A percentile compares a stretch with the other conserved stretches of the same genome.
phyloP scores from a whole-genome alignment of 208 protist species.

The Wallacemonas sp. region DNA sequence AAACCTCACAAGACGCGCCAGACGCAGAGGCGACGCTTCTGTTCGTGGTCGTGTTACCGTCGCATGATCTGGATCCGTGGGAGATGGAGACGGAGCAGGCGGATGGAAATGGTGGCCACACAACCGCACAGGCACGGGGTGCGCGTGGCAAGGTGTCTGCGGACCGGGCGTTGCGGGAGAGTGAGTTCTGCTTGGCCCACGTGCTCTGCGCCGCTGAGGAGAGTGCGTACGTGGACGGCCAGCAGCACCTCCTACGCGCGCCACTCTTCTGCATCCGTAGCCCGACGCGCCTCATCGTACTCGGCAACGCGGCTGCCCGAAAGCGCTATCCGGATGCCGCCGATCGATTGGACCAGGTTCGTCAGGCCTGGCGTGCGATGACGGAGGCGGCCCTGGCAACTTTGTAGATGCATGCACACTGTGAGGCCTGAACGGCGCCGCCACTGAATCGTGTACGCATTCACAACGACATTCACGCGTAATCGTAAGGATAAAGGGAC shows the following conservation, averaged over 20 bases:
- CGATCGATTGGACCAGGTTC: slow-evolving; percentile 30
- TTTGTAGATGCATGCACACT: too few relatives aligned
- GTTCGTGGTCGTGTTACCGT: slow-evolving; percentile 67
- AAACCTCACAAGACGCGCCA: too few relatives aligned
- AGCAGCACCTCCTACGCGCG: slow-evolving; percentile 63
- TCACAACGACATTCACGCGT: background rate
- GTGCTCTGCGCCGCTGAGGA: slow-evolving; percentile 45
- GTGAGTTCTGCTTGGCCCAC: slow-evolving; percentile 50
- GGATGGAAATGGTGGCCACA: too few relatives aligned
- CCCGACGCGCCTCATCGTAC: slow-evolving; percentile 68
- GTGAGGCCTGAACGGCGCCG: too few relatives aligned
- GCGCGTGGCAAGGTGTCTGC: slow-evolving; percentile 13
- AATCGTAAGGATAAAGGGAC: too few relatives aligned
- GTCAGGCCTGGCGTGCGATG: slow-evolving; percentile 25
- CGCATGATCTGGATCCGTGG: slow-evolving; percentile 52
- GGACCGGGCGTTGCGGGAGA: slow-evolving; percentile 50
- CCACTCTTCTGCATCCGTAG: slow-evolving; percentile 73
- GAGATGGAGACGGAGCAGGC: slow-evolving; percentile 19
- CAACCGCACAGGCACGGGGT: background rate
- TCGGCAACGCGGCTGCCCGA: slow-evolving; percentile 48
- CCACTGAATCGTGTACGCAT: too few relatives aligned
- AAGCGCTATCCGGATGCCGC: slow-evolving; percentile 23
- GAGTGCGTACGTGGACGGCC: slow-evolving; percentile 72
- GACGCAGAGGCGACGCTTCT: slow-evolving; percentile 50
- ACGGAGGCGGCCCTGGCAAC: slow-evolving; percentile 17